Conservation (phyloP, 2,329 filamentous ascomycete genomes). For the Colletotrichum truncatum region DNA sequence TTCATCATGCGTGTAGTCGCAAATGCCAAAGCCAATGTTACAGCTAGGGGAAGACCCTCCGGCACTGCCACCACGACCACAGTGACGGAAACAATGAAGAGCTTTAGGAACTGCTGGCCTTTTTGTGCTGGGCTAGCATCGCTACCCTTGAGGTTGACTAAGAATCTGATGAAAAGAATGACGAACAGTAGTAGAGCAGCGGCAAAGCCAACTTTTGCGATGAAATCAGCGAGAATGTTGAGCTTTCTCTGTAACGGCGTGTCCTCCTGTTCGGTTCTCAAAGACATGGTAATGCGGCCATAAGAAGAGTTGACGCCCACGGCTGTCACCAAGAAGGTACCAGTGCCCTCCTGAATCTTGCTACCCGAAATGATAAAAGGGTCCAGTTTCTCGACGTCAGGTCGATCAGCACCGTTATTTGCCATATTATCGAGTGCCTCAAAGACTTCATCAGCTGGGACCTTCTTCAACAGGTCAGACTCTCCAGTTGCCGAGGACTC, state of each 20-base stretch:
- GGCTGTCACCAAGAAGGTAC: constrained; percentile 63
- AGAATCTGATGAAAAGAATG: constrained; percentile 81
- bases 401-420: constrained; percentile 46
- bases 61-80: constrained; percentile 76
- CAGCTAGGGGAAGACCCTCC: constrained; percentile 72
- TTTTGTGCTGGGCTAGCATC: constrained; percentile 59
- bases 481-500: constrained; percentile 77
- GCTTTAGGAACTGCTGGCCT: constrained; percentile 66
- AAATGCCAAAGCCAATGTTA: constrained; percentile 74
- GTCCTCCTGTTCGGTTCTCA: constrained; percentile 60
- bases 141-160: constrained; percentile 67
- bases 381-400: constrained; percentile 46
- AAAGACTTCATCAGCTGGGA: constrained; percentile 65
- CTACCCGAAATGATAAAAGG: constrained; percentile 71
- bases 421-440: constrained; percentile 61
- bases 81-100: constrained; percentile 72
- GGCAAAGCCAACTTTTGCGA: constrained; percentile 54
- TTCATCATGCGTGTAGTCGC: constrained; percentile 74
- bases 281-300: constrained; percentile 64
- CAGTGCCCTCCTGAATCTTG: constrained; percentile 63
- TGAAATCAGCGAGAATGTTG: constrained; percentile 53
- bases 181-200: constrained; percentile 81
- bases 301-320: constrained; percentile 64
- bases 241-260: constrained; percentile 65
- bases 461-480: constrained; percentile 75